Percentiles rank a stretch among this genome's conserved stretches.
phyloP scores from a whole-genome alignment of 140 eudicot species.

The Ambrosia hybrid region DNA sequence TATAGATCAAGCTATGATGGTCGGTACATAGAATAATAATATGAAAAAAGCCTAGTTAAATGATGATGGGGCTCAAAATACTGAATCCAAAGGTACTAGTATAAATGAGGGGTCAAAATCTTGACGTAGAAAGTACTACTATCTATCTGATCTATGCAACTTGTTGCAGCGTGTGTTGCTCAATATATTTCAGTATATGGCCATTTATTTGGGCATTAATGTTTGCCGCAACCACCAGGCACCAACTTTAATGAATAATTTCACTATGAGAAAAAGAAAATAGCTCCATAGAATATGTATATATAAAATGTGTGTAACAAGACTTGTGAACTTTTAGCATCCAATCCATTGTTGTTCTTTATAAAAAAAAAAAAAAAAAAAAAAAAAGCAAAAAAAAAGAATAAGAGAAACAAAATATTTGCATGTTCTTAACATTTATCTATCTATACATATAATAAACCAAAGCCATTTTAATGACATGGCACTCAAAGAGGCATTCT shows the following conservation, averaged over 20 bases:
- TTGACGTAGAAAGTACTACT: conserved; percentile 12
- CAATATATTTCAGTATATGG: not conserved
- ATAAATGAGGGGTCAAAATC: conserved; percentile 23
- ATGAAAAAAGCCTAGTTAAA: not conserved
- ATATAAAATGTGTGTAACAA: no score
- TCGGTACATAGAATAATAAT: not conserved
- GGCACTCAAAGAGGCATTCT: no score
- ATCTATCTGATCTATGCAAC: conserved; percentile 15
- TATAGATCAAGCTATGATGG: not conserved
- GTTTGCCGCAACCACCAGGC: conserved; percentile 21
- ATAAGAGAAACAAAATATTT: no score
- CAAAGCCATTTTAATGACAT: no score
- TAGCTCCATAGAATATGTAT: not conserved
- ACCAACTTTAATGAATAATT: conserved; percentile 22
- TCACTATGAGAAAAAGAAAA: conserved; percentile 9
- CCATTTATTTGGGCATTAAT: conserved; percentile 12
- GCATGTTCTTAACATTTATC: no score
- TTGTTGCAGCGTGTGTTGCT: conserved; percentile 3
- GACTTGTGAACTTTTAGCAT: no score
- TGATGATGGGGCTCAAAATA: conserved; percentile 2
- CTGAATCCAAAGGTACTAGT: conserved; percentile 3
- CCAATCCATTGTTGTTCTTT: no score
- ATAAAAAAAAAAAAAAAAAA: no score
- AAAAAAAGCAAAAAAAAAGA: no score
- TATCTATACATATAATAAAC: no score